Evolutionary conservation across 2,329 filamentous ascomycete genomes (phyloP), one percentile per base, ranked within the genome.

Genomic region (Tolypocladium guangdongense): DNA sequence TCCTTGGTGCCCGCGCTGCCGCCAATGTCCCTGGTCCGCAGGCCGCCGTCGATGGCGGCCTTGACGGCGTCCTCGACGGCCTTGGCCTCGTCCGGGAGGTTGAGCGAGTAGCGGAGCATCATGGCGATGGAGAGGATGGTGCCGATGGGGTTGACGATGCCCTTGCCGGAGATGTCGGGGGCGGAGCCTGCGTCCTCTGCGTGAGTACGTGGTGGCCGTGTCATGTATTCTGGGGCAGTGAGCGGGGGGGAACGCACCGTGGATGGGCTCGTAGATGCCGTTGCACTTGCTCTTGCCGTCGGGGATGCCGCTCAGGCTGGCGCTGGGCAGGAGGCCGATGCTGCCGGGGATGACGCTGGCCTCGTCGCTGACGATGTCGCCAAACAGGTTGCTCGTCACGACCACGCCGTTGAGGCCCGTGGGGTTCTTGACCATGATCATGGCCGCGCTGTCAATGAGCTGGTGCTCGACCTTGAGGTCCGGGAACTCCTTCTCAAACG

Each of bases 201-300:
- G 39, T 56, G 27, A 58, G 52, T 27, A 33, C 48, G 49, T 46
- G 20, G 20, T 33, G 22, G 54, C 35, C 32, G 24, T 20, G 32
- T 51, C 30, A 24, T n/a, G 27, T 18, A 4, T 37, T 41, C 5
- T n/a, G 22, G 18, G 22, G 43, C 11, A 14, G 37, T 32, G 36
- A 4, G n/a, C 7, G 20, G 49, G 8, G 18, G 43, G 20, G 32
- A 47, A 65, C 74, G 56, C 76, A 90, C 89, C 91, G 70, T 99
- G 92, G 63, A 99, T 97, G 30, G 92, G 92, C 78, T 97, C 92
- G 69, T 96, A 99, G 65, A 97, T 96, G 62, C 90, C 92, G 68
- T 95, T 96, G 66, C 91, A 89, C 68, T 81, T 85, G 63, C 77
- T 81, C 77, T 90, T 88, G 53, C 88, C 88, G 68, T 95, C 90